Evolutionary conservation across 148 eudicot species (phyloP), one percentile per base, ranked within the genome.

Genomic region (Linanthus parryae): DNA sequence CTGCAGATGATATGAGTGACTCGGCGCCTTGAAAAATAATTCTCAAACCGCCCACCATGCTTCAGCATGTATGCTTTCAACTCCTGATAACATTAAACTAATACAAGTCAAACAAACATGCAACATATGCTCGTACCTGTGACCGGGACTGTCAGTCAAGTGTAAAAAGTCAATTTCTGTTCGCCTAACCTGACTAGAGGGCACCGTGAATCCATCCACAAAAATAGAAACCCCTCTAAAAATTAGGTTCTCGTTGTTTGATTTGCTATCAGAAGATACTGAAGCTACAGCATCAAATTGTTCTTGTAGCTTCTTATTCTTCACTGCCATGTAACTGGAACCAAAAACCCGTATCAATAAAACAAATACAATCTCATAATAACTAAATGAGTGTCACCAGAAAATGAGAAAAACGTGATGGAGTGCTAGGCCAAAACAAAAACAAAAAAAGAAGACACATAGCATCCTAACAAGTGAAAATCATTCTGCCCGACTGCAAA

Each of bases 171-270:
- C n/a, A n/a, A n/a, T n/a, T n/a, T n/a, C n/a, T n/a, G n/a, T n/a
- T n/a, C n/a, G n/a, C n/a, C n/a, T n/a, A n/a, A 92, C 98, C 96
- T 92, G 94, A 66, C 76, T 87, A 33, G 98, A 79, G 48, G 98
- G 98, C 52, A 77, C 56, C 4, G 98, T 92, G 63, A 83, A 87
- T 56, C 98, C 98, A 73, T 92, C 94, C 56, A 92, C 96, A 66
- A 87, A 91, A 61, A 92, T 79, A 30, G 98, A 71, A 57, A 92
- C 83, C 52, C 96, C 85, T 36, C 71, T 63, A 73, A 92, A 92
- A 66, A 87, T 73, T 31, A 80, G 80, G 28, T 61, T 79, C 50
- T 43, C 64, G 2, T 76, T 65, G 53, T 48, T 72, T 37, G 83
- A 69, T 36, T 70, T 83, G 38, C 65, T 64, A 20, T 65, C 71